Evolutionary conservation across 768 basidiomycete genomes (phyloP).

Genomic region (Zangia roseola): DNA sequence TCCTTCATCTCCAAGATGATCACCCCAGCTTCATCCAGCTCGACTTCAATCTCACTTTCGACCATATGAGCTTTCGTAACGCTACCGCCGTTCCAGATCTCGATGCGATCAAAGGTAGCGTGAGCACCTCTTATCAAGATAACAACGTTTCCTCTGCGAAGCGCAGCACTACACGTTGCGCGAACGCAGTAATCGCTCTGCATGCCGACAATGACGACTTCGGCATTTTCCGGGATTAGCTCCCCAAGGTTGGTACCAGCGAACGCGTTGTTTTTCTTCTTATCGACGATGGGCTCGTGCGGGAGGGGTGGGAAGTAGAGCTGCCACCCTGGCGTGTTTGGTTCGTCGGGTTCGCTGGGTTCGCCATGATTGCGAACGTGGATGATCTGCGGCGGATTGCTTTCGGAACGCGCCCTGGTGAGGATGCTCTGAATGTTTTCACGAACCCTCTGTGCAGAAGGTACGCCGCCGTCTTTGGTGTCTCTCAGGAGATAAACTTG

Average conservation of each 20-base stretch:
- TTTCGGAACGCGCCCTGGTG: conserved; percentile 45
- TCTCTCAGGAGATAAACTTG: conserved; percentile 51
- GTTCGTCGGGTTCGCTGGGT: conserved; percentile 58
- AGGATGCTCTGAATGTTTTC: conserved; percentile 53
- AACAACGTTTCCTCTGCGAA: conserved; percentile 64
- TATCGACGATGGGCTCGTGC: conserved; percentile 59
- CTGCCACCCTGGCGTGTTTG: conserved; percentile 55
- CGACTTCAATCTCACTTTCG: conserved; percentile 59
- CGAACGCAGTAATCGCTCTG: conserved; percentile 64
- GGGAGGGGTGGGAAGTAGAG: conserved; percentile 53
- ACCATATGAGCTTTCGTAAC: conserved; percentile 51
- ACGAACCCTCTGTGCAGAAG: conserved; percentile 40
- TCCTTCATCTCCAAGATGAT: conserved; percentile 66
- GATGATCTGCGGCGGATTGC: conserved; percentile 54
- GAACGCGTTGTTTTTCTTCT: conserved; percentile 71
- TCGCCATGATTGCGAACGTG: conserved; percentile 70
- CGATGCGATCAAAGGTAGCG: conserved; percentile 65
- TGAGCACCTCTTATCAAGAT: conserved; percentile 63
- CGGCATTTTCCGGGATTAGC: conserved; percentile 50
- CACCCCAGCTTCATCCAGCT: conserved; percentile 70
- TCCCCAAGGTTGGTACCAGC: conserved; percentile 53
- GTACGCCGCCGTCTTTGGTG: conserved; percentile 53
- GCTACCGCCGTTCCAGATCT: conserved; percentile 58
- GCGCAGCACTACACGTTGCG: conserved; percentile 58
- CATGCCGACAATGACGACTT: conserved; percentile 65